Base-by-base conservation (phyloP, 495 filamentous ascomycete species). In the Aspergillus haitiensis region DNA sequence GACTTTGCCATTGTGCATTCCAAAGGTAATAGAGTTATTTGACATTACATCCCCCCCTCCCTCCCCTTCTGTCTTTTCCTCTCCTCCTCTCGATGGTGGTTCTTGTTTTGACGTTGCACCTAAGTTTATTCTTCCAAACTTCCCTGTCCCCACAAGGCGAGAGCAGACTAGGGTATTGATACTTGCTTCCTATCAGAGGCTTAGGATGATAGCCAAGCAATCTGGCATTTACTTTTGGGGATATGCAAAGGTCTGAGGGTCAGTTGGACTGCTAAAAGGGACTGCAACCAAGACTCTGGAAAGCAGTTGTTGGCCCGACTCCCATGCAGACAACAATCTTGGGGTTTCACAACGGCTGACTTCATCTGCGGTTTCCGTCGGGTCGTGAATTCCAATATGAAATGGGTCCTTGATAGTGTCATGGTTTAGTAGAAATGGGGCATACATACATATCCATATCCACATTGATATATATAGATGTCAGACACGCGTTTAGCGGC, bases 331-430 rank as follows among this genome's bases (percentile, higher is more conserved):
- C 70, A 72, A 72, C 58, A 68, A 70, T 67, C 56, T 59, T 66
- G 58, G 67, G 72, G 75, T 78, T 74, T 70, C 75, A 78, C 75
- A 75, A 72, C 72, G 73, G 75, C 75, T 78, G 75, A 75, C 72
- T 69, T 69, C 64, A 70, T 67, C 69, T 70, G 67, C 70, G 70
- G 67, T 71, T 72, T 59, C 67, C 72, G 65, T 69, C 68, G 68
- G 67, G 67, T 71, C 67, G 64, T 56, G 59, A 62, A 67, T 72
- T 67, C 60, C 52, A 68, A 72, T 74, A 72, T 66, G 68, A 75
- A 71, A 67, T 59, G 65, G 64, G 66, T 7, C 44, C 55, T 56
- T 44, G 46, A 49, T 54, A 58, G 55, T 10, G 35, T 36, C 44
- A 31, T 40, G 35, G n/a, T 47, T 34, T 35, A 12, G 46, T 18